These are phyloP conservation scores for Handroanthus guayacan DNA, from an alignment of 257 asterid genomes.

Conservation along the genomic window DNA sequence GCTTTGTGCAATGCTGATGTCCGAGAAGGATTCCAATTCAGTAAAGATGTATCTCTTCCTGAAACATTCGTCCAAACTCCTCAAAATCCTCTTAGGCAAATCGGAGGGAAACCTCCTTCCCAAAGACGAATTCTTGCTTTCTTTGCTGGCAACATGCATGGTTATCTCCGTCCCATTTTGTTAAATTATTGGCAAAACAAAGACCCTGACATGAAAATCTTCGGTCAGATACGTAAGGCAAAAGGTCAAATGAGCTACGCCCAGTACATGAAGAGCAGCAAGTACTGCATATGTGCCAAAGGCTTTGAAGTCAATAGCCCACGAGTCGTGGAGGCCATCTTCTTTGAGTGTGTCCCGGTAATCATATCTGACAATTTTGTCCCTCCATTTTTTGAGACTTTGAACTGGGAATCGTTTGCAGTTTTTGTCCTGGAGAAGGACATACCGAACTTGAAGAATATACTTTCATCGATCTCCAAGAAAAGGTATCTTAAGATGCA, in stretches of 20 bases:
- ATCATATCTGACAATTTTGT: constrained; percentile 89
- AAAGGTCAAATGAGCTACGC: constrained; percentile 64
- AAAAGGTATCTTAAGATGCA: constrained; percentile 69
- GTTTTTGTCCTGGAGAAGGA: constrained; percentile 84
- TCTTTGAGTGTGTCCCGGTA: constrained; percentile 94
- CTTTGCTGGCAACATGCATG: constrained; percentile 94
- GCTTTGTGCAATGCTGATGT: constrained; percentile 84
- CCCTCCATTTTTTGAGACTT: constrained; percentile 80
- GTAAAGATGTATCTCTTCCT: constrained; percentile 91
- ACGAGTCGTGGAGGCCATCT: constrained; percentile 94
- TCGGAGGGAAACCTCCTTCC: constrained; percentile 84
- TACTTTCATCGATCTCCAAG: constrained; percentile 68
- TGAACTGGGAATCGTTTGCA: constrained; percentile 91
- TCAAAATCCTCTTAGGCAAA: constrained; percentile 65
- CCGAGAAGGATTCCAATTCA: constrained; percentile 73
- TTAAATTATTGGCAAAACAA: constrained; percentile 75
- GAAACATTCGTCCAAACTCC: constrained; percentile 62
- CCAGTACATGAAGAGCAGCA: constrained; percentile 92
- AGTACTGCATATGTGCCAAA: constrained; percentile 85
- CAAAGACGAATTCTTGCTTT: constrained; percentile 75
- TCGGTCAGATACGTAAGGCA: constrained; percentile 50
- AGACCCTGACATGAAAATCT: constrained; percentile 86
- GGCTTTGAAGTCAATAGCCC: constrained; percentile 95
- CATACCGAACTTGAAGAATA: constrained; percentile 71
- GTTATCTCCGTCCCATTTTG: constrained; percentile 86